These are phyloP conservation scores for Podaxis pistillaris DNA, from an alignment of 768 basidiomycete species.

Conservation along the genomic window DNA sequence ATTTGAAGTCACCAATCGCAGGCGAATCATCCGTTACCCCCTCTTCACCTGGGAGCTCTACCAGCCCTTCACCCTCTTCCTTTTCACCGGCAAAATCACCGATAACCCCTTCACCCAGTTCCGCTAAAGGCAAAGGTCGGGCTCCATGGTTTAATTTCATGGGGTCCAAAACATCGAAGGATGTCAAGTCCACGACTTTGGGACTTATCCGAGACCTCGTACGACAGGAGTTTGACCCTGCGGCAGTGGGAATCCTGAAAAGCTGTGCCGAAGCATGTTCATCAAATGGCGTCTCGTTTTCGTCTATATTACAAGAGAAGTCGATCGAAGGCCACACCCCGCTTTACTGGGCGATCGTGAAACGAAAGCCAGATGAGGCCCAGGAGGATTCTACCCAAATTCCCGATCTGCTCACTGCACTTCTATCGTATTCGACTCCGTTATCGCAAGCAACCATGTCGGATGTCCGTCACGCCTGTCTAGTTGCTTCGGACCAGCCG, in stretches of 20 bases:
- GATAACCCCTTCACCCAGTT: constrained; percentile 6
- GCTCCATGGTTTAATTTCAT: constrained; percentile 37
- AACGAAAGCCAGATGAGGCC: constrained; percentile 42
- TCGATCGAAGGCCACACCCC: constrained; percentile 65
- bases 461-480: constrained; percentile 67
- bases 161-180: constrained; percentile 35
- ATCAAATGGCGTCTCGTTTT: constrained; percentile 46
- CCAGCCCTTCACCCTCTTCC: constrained; percentile 13
- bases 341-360: constrained; percentile 74
- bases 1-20: not conserved
- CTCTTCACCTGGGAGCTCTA: constrained; percentile 2
- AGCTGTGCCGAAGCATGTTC: constrained; percentile 64
- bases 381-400: constrained; percentile 26
- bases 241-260: constrained; percentile 46
- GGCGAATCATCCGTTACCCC: not conserved
- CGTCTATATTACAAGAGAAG: constrained; percentile 57
- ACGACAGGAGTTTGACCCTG: constrained; percentile 31
- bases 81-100: constrained; percentile 7
- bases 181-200: constrained; percentile 52
- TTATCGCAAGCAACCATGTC: constrained; percentile 41
- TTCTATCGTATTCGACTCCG: constrained; percentile 53
- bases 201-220: constrained; percentile 58
- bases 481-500: constrained; percentile 57
- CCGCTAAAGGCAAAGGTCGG: constrained; percentile 31
- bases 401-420: constrained; percentile 43